phyloP scores from a whole-genome alignment of 2,329 filamentous ascomycete species.

The Colletotrichum sp. region DNA sequence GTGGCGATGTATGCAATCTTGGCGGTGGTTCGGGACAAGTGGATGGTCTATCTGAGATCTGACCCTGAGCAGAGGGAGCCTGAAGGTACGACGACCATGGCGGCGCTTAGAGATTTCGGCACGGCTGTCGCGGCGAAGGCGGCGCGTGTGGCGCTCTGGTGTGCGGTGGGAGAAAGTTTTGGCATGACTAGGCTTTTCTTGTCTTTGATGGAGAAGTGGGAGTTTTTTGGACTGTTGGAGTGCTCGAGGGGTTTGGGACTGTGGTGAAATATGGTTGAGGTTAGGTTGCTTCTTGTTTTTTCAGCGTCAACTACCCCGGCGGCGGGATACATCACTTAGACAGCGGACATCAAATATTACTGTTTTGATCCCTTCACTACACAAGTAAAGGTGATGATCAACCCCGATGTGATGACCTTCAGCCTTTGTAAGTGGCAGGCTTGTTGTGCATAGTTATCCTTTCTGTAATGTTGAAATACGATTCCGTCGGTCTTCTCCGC shows the following conservation, averaged over 20 bases:
- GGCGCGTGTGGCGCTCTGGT: neutral
- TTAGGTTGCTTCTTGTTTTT: neutral
- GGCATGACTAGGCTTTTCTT: neutral
- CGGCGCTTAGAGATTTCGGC: neutral
- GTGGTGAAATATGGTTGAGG: too few relatives aligned
- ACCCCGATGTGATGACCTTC: neutral
- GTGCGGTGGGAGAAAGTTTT: neutral
- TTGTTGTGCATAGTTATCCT: accelerated
- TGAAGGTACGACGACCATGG: too few relatives aligned
- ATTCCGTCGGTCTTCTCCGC: too few relatives aligned
- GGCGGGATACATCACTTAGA: accelerated
- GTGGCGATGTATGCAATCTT: neutral
- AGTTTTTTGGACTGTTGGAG: neutral
- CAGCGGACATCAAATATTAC: neutral
- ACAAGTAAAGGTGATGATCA: accelerated
- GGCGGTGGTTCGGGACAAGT: accelerated
- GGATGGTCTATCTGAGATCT: neutral
- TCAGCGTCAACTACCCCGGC: neutral
- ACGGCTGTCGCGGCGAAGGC: neutral
- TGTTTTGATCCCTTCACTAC: neutral
- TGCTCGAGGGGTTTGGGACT: too few relatives aligned
- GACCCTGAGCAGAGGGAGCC: too few relatives aligned
- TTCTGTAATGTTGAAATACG: too few relatives aligned
- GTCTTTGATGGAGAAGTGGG: neutral
- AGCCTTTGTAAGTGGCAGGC: accelerated